Conservation (phyloP, 495 filamentous ascomycete species). For the Aspergillus olivimuriae region DNA sequence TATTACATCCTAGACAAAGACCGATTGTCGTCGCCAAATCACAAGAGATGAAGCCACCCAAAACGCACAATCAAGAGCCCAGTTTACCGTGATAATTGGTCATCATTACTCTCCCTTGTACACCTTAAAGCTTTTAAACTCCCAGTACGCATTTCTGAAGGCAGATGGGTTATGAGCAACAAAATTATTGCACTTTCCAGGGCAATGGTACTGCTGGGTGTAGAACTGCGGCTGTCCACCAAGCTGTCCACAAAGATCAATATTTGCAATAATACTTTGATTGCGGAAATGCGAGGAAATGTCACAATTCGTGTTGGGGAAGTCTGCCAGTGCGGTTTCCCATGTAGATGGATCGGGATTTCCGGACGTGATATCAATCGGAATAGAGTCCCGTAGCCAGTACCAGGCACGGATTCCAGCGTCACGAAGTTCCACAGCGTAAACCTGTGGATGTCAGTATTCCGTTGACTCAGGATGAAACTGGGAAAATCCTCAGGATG, state of each 20-base stretch:
- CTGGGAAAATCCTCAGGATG: neutral
- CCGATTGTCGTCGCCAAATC: no score
- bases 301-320: slow-evolving; percentile 44
- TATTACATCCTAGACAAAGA: no score
- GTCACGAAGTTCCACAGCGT: slow-evolving; percentile 39
- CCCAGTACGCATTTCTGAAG: slow-evolving; percentile 45
- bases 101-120: slow-evolving; percentile 20
- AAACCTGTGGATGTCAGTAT: slow-evolving; percentile 21
- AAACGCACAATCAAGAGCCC: neutral
- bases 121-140: slow-evolving; percentile 42
- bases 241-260: slow-evolving; percentile 42
- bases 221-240: slow-evolving; percentile 32
- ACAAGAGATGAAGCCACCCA: no score
- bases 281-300: slow-evolving; percentile 43
- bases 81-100: neutral
- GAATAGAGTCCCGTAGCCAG: slow-evolving; percentile 36
- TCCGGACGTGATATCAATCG: slow-evolving; percentile 25
- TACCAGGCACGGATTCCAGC: slow-evolving; percentile 46
- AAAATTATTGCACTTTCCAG: slow-evolving; percentile 34
- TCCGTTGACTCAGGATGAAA: neutral
- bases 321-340: slow-evolving; percentile 43
- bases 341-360: slow-evolving; percentile 42
- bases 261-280: slow-evolving; percentile 47
- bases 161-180: slow-evolving; percentile 31
- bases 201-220: slow-evolving; percentile 34